Conservation (phyloP, 805 yeast genomes). For the Hanseniaspora nectarophila region DNA sequence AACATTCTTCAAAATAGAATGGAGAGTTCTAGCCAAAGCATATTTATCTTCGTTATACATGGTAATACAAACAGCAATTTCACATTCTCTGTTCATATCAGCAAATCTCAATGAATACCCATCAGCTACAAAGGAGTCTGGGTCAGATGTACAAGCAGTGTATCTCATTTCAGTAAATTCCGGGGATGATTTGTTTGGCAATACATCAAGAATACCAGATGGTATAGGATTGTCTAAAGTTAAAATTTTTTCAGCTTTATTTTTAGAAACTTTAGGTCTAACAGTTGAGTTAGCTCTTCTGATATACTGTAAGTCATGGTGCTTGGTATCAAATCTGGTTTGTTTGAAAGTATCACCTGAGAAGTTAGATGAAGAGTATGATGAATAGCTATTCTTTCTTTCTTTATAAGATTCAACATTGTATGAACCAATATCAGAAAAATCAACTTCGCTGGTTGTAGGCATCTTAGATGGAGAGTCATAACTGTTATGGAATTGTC, state of each 20-base stretch:
- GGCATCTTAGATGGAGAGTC: slow-evolving; percentile 15
- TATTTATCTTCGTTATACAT: slow-evolving; percentile 95
- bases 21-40: slow-evolving; percentile 83
- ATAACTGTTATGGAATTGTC: slow-evolving; percentile 20
- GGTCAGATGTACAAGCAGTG: slow-evolving; percentile 90
- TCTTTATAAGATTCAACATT: slow-evolving; percentile 19
- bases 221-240: slow-evolving; percentile 93
- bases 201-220: slow-evolving; percentile 66
- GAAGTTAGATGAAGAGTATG: slow-evolving; percentile 23
- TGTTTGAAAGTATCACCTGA: slow-evolving; percentile 29
- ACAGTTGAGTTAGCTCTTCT: slow-evolving; percentile 54
- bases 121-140: slow-evolving; percentile 64
- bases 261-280: slow-evolving; percentile 62
- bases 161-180: slow-evolving; percentile 94
- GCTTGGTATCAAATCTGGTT: slow-evolving; percentile 29
- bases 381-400: slow-evolving; percentile 17
- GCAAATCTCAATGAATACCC: slow-evolving; percentile 84
- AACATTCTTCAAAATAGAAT: slow-evolving; percentile 84
- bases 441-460: slow-evolving; percentile 14
- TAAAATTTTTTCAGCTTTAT: slow-evolving; percentile 52
- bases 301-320: slow-evolving; percentile 28
- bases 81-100: slow-evolving; percentile 81
- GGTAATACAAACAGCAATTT: slow-evolving; percentile 81
- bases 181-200: slow-evolving; percentile 79
- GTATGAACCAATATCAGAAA: slow-evolving; percentile 16